Evolutionary conservation across 306 rosid genomes (phyloP).

Genomic region (Astragalus membranaceus): DNA sequence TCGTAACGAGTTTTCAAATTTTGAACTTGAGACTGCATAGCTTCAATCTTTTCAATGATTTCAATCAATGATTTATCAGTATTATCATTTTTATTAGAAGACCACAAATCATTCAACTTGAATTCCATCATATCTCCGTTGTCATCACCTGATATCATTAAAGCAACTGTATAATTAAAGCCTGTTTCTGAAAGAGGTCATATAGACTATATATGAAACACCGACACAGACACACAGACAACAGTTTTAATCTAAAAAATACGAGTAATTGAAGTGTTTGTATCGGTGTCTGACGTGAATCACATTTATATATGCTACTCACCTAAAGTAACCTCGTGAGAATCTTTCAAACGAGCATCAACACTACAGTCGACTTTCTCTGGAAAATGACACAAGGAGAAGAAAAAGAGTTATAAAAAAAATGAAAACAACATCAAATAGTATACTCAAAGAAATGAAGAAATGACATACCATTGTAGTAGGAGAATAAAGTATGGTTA

Average conservation of each 20-base stretch:
- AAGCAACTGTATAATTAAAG: background rate
- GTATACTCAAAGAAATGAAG: no score
- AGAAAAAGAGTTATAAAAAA: no score
- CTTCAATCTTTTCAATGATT: constrained; percentile 44
- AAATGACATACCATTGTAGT: no score
- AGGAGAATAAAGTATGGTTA: constrained; percentile 59
- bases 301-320: constrained; percentile 14
- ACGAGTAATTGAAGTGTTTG: no score
- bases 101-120: constrained; percentile 32
- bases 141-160: constrained; percentile 27
- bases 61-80: constrained; percentile 37
- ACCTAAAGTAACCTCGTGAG: constrained; percentile 18
- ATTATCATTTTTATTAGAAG: constrained; percentile 28
- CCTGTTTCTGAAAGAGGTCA: no score
- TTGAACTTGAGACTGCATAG: constrained; percentile 34
- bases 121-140: constrained; percentile 20
- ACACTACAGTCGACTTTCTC: background rate
- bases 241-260: no score
- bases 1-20: constrained; percentile 47
- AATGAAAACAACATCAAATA: no score
- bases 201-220: no score
- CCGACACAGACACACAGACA: no score
- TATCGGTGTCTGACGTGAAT: no score
- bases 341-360: background rate
- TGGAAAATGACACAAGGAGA: no score